phyloP scores from a whole-genome alignment of 345 rosid genomes.

The Turnera subulata region DNA sequence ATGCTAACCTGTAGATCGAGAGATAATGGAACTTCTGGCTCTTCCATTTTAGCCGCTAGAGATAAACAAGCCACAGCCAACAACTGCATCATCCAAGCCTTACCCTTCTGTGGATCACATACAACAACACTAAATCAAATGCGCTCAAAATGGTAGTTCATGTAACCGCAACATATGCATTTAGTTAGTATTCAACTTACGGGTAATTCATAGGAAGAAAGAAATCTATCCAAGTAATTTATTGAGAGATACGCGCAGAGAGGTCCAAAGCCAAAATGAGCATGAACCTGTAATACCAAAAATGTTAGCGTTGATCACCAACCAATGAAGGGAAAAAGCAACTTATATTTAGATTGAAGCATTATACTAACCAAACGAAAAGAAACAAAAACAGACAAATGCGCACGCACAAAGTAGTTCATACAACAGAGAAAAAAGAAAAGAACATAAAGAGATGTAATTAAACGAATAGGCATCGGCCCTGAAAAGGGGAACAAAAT shows the following conservation, averaged over 20 bases:
- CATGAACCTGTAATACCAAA: slow-evolving; percentile 47
- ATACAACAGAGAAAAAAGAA: slow-evolving; percentile 1
- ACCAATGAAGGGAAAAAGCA: slow-evolving; percentile 10
- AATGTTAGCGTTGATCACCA: slow-evolving; percentile 16
- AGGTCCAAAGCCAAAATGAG: slow-evolving; percentile 64
- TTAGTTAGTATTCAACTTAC: slow-evolving; percentile 31
- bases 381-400: slow-evolving; percentile 8
- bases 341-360: background rate
- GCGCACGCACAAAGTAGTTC: slow-evolving; percentile 2
- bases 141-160: background rate
- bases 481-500: slow-evolving; percentile 16
- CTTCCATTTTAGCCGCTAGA: slow-evolving; percentile 74
- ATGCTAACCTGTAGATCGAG: slow-evolving; percentile 61
- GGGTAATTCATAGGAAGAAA: slow-evolving; percentile 58
- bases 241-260: slow-evolving; percentile 54
- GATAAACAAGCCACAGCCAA: slow-evolving; percentile 74
- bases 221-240: slow-evolving; percentile 73
- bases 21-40: slow-evolving; percentile 54
- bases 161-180: background rate
- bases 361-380: slow-evolving; percentile 1
- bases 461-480: slow-evolving; percentile 10
- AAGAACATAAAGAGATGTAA: slow-evolving; percentile 11
- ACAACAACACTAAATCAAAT: background rate
- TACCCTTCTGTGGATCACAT: slow-evolving; percentile 45
- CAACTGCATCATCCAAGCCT: slow-evolving; percentile 63